Conservation (phyloP, 169 alveolate species). For the Plasmodium malariae region DNA sequence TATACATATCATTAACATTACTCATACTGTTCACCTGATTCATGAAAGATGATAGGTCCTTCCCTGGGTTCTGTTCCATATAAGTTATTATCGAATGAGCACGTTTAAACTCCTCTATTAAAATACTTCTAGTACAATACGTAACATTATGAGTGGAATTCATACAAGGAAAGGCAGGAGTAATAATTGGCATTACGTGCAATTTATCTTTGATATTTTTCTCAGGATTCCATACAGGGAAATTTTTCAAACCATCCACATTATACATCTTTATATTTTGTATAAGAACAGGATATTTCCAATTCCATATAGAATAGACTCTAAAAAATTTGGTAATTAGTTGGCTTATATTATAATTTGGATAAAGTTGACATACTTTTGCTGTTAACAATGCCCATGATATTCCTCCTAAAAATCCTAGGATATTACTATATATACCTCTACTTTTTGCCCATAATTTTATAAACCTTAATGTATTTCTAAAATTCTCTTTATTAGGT, state of each 20-base stretch:
- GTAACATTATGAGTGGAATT: conserved; percentile 97
- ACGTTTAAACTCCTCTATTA: conserved; percentile 93
- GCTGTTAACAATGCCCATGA: conserved; percentile 99
- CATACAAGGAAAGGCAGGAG: conserved; percentile 99
- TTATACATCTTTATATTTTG: conserved; percentile 91
- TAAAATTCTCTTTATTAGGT: conserved; percentile 93
- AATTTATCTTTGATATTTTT: conserved; percentile 90
- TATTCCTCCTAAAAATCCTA: conserved; percentile 98
- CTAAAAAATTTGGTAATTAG: conserved; percentile 95
- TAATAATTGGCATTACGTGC: conserved; percentile 96
- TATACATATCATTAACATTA: background rate
- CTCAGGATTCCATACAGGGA: conserved; percentile 95
- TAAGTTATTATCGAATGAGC: conserved; percentile 80
- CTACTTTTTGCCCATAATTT: conserved; percentile 98
- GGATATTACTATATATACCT: conserved; percentile 98
- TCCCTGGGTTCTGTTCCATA: conserved; percentile 77
- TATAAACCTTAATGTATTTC: conserved; percentile 95
- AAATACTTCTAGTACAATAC: conserved; percentile 93
- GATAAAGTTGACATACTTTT: conserved; percentile 96
- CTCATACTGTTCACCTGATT: conserved; percentile 14
- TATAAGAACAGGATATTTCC: conserved; percentile 92
- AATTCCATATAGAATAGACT: conserved; percentile 92
- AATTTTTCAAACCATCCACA: conserved; percentile 91
- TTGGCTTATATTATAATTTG: conserved; percentile 94
- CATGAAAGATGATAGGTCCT: conserved; percentile 8